Base-by-base conservation (phyloP, 768 basidiomycete genomes). In the Chalciporus sphaerocephalus region DNA sequence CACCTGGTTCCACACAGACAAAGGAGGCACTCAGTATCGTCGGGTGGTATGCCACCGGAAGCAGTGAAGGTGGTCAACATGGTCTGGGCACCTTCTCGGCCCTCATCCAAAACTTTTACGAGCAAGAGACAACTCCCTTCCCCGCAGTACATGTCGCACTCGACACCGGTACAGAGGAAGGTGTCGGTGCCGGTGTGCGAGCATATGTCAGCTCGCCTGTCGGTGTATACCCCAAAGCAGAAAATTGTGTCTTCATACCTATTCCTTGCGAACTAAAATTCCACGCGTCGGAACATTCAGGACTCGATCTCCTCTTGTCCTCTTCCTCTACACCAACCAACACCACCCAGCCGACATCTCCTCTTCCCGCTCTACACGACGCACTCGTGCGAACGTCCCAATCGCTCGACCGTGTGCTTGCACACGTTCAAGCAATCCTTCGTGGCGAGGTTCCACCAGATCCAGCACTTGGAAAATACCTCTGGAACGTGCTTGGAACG, bases 21-120 rank as follows among this genome's bases (percentile, higher is more conserved):
- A 64, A 27, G 40, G 83, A 87, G 22, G 86, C 84, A 61, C 92
- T 95, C 64, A 80, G 83, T 40, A 92, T 97, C 54, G 92, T 98
- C 33, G 95, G 95, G 54, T 98, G 95, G 95, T 96, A 59, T 50
- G 61, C 57, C 10, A 96, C 95, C 1, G 89, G 90, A 47, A 85
- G 89, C 81, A 53, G 50, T 42, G 62, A 62, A 49, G 36, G 47
- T 85, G 52, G 50, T n/a, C 53, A 49, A 38, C 50, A 36, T 2
- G 52, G 59, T 25, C 76, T 97, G 46, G 94, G 94, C 70, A 91
- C 90, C 6, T 94, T 92, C 71, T 94, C 94, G 21, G 92, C 95
- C 10, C 79, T 98, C 55, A 94, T 98, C 61, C 95, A 97, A 75
- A 92, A 94, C 69, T 96, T 96, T 72, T 98, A 96, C 68, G 82